Evolutionary conservation across 441 rosid species (phyloP).

Genomic region (Lepidium campestre): DNA sequence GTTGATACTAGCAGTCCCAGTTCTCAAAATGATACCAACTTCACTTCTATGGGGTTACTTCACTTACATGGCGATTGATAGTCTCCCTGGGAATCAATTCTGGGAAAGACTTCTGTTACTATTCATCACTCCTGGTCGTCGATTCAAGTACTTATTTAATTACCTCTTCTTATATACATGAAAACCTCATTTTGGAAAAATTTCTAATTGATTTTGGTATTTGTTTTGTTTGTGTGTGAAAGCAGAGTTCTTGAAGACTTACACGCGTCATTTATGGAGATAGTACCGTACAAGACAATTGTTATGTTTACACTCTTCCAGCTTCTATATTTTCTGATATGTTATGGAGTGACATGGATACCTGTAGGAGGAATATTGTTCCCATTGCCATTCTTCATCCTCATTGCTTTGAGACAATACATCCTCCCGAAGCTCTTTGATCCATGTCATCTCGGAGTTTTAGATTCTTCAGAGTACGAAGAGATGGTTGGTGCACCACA

Average conservation of each 20-base stretch:
- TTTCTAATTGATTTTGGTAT: background rate
- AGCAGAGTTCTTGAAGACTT: conserved; percentile 64
- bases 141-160: conserved; percentile 52
- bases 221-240: background rate
- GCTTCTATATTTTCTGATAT: conserved; percentile 49
- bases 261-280: conserved; percentile 77
- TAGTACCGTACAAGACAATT: conserved; percentile 63
- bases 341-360: conserved; percentile 85
- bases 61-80: conserved; percentile 87
- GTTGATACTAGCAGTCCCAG: conserved; percentile 50
- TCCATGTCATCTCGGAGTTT: conserved; percentile 57
- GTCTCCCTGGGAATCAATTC: conserved; percentile 87
- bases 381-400: conserved; percentile 72
- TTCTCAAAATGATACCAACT: conserved; percentile 63
- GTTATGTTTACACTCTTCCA: conserved; percentile 66
- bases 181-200: background rate
- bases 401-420: conserved; percentile 54
- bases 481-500: conserved; percentile 56
- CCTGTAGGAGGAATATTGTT: conserved; percentile 75
- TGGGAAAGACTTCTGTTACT: conserved; percentile 78
- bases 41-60: conserved; percentile 94
- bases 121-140: conserved; percentile 59
- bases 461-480: conserved; percentile 80
- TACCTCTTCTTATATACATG: conserved; percentile 13
- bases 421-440: conserved; percentile 58